A percentile compares a stretch with the other conserved stretches of the same genome.
phyloP scores from a whole-genome alignment of 1,139 yeast species.

The Nadsonia commutata region DNA sequence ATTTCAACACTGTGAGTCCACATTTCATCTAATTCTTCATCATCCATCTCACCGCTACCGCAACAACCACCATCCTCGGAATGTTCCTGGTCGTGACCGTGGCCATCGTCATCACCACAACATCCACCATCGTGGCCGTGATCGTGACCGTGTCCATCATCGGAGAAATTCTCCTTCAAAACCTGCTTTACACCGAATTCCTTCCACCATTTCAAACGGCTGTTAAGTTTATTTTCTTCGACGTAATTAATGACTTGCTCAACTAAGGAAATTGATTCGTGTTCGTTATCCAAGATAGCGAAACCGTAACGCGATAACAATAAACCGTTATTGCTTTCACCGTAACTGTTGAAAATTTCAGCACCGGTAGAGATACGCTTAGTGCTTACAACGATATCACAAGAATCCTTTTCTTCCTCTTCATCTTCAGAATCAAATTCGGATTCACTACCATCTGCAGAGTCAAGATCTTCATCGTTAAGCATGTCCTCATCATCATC shows the following conservation, averaged over 20 bases:
- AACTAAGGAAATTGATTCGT: conserved; percentile 44
- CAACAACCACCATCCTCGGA: conserved; percentile 3
- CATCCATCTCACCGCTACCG: conserved; percentile 6
- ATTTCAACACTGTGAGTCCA: conserved; percentile 12
- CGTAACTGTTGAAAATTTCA: conserved; percentile 69
- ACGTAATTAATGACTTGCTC: conserved; percentile 34
- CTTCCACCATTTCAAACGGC: conserved; percentile 52
- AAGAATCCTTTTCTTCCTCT: conserved; percentile 24
- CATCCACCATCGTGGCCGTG: conserved; percentile 10
- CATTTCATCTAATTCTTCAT: conserved; percentile 6
- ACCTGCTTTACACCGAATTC: conserved; percentile 27
- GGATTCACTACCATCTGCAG: conserved; percentile 14
- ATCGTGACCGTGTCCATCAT: conserved; percentile 12
- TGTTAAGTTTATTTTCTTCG: conserved; percentile 25
- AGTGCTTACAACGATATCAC: conserved; percentile 27
- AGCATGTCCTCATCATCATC: conserved; percentile 20
- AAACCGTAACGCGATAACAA: conserved; percentile 68
- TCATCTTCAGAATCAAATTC: conserved; percentile 20
- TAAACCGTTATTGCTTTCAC: conserved; percentile 51
- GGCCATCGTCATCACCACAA: conserved; percentile 6
- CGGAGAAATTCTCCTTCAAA: conserved; percentile 18
- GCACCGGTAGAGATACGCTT: conserved; percentile 29
- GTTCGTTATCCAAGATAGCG: conserved; percentile 38
- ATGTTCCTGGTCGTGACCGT: conserved; percentile 5
- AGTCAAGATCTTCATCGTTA: conserved; percentile 14